Base-by-base conservation (phyloP, 805 yeast genomes). In the Yarrowia deformans region DNA sequence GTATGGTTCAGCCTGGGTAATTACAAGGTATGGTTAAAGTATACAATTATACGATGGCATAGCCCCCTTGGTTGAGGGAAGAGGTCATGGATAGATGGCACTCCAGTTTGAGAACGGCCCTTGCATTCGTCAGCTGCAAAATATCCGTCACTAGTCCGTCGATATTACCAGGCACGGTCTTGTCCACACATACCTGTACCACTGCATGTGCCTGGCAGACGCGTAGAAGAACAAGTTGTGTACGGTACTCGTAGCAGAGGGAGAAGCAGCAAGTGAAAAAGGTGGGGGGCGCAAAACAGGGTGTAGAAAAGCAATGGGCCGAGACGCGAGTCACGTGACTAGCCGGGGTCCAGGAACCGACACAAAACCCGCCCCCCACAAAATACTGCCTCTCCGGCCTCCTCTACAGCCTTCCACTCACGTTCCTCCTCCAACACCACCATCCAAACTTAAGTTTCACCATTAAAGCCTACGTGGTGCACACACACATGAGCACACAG, bases 381-480 rank as follows among this genome's bases (percentile, higher is more conserved):
- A 2, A 2, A 23, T 23, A 23, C 4, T 23, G 29, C 29, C 29
- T 4, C 29, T 2, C 29, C 4, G 2, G 29, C 29, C 29, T 23
- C 29, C 29, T 4, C 29, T 23, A 23, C 29, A 23, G 29, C 29
- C 29, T 23, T 23, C 29, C 29, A 23, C 29, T 23, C 29, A 23
- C 29, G 4, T 23, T 4, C 29, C 2, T 23, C 29, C 46, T 16
- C 29, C 14, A 10, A 29, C 10, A 1, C 4, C 29, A 8, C 23
- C n/a, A 18, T 16, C 23, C 40, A 50, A 50, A 50, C 39, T n/a
- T 18, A 34, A 34, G n/a, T 9, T 3, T 12, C 16, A 10, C 29
- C 29, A 32, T 50, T 50, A 35, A 52, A 52, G 58, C 29, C 58
- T 52, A 52, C 58, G 58, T 52, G 58, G 42, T 50, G 58, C 43